These are phyloP conservation scores for Fusarium nurragi DNA, from an alignment of 2,329 filamentous ascomycete genomes.

Conservation along the genomic window DNA sequence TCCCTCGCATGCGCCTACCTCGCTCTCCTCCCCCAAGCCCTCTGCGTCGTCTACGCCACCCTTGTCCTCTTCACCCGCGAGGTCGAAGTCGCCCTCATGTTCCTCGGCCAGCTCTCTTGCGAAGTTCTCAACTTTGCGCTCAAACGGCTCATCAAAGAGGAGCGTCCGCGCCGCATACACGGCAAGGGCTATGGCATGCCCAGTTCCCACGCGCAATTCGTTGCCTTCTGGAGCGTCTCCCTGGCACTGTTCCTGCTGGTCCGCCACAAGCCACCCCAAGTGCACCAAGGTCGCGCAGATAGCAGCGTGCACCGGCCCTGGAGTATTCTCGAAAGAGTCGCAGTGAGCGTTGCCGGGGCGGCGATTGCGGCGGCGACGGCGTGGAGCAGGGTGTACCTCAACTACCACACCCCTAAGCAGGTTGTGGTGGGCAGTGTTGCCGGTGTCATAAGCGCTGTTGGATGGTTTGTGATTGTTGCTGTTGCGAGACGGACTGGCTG, in stretches of 20 bases:
- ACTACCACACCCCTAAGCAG: slow-evolving; percentile 90
- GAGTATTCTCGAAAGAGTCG: slow-evolving; percentile 67
- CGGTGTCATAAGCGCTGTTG: slow-evolving; percentile 74
- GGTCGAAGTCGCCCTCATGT: slow-evolving; percentile 87
- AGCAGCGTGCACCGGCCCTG: slow-evolving; percentile 57
- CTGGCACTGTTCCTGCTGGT: slow-evolving; percentile 85
- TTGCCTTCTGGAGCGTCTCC: slow-evolving; percentile 88
- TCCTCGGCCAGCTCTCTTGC: slow-evolving; percentile 89
- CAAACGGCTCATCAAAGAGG: slow-evolving; percentile 92
- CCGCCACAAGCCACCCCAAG: slow-evolving; percentile 71
- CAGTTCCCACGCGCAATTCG: slow-evolving; percentile 91
- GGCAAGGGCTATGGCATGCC: slow-evolving; percentile 99
- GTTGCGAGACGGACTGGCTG: slow-evolving; percentile 72
- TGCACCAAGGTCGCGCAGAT: slow-evolving; percentile 2
- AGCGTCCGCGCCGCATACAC: slow-evolving; percentile 82
- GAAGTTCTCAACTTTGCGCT: slow-evolving; percentile 90
- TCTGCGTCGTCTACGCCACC: slow-evolving; percentile 89
- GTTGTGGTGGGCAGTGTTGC: slow-evolving; percentile 82
- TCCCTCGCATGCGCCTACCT: slow-evolving; percentile 94
- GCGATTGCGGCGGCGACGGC: slow-evolving; percentile 75
- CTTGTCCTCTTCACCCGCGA: slow-evolving; percentile 92
- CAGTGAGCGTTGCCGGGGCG: slow-evolving; percentile 64
- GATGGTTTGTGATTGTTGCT: slow-evolving; percentile 82
- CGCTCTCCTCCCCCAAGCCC: slow-evolving; percentile 89
- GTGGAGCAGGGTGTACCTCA: slow-evolving; percentile 86